Evolutionary conservation across 148 eudicot species (phyloP), one percentile per base, ranked within the genome.

Genomic region (Diospyros kaki): DNA sequence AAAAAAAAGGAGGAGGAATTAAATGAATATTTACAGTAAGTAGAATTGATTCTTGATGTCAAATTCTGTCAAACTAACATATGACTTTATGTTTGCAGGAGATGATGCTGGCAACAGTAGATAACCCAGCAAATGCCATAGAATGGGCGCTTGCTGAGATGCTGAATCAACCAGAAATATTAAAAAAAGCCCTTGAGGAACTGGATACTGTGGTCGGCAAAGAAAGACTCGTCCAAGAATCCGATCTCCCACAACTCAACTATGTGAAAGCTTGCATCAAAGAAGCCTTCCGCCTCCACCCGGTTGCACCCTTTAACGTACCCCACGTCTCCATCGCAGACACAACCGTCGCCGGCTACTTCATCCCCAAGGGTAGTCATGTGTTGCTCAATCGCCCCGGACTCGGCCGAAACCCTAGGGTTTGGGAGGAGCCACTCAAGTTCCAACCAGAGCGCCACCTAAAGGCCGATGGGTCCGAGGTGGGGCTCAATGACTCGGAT

Each of bases 361-460:
- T 78, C 72, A 83, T 83, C n/a, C 84, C 84, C 0, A 80, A 77
- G 39, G 81, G 83, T n/a, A 83, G 83, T 28, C 78, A 74, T 5
- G 64, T 80, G 17, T 10, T 83, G 11, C 3, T 83, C 13, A 83
- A 83, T 48, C 83, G 84, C 1, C 72, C 42, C 1, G 78, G 83
- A 1, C 75, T 83, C 1, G 83, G 86, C 1, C 73, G 79, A 4
- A 84, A 84, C 82, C 77, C 84, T 58, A 75, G 68, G 43, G 62
- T 68, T 38, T 84, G 84, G 82, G 72, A 73, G 1, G 77, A 84
- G 2, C 83, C 84, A 4, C 55, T 78, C 4, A 38, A 13, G 15
- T 84, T 74, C 80, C 55, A 10, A 40, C 86, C 86, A 2, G 77
- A 84, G 73, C 86, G 82, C 58, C 86, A 84, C 67, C 39, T 84